Conservation (phyloP, 164 flowering plant genomes). For the Magnolia changhungtana region DNA sequence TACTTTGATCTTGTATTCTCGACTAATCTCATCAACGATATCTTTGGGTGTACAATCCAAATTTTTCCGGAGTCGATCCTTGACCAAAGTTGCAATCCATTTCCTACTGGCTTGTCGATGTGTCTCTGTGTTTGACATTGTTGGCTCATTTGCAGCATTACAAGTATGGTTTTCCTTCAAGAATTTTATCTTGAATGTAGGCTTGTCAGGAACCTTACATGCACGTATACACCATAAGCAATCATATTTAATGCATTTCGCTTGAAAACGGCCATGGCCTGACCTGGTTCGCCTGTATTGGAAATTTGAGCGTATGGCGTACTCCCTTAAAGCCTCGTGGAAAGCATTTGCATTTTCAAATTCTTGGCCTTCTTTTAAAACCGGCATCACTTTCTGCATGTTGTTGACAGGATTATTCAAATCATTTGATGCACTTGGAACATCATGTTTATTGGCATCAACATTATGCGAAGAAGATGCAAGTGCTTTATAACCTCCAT, state of each 20-base stretch:
- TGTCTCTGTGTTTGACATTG: no score
- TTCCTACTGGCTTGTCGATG: slow-evolving; percentile 5
- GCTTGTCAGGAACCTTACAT: not conserved
- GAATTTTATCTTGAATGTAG: not conserved
- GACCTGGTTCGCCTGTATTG: not conserved
- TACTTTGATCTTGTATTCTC: not conserved
- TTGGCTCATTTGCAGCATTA: not conserved
- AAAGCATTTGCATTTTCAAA: not conserved
- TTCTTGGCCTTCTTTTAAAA: slow-evolving; percentile 1
- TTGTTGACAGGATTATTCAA: not conserved
- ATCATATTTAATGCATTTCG: not conserved
- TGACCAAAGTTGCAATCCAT: slow-evolving; percentile 1
- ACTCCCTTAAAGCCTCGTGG: not conserved
- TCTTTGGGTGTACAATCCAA: not conserved
- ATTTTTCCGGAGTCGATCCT: not conserved
- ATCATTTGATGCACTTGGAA: not conserved
- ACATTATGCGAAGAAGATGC: not conserved
- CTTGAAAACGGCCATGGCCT: not conserved
- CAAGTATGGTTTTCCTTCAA: not conserved
- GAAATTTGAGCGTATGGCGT: not conserved
- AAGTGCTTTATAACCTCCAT: not conserved
- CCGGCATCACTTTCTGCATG: not conserved
- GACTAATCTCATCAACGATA: not conserved
- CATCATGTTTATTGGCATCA: not conserved
- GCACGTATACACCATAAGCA: slow-evolving; percentile 7